Conservation (phyloP, 176 grass and related monocot genomes). For the Oryza rufipogon region DNA sequence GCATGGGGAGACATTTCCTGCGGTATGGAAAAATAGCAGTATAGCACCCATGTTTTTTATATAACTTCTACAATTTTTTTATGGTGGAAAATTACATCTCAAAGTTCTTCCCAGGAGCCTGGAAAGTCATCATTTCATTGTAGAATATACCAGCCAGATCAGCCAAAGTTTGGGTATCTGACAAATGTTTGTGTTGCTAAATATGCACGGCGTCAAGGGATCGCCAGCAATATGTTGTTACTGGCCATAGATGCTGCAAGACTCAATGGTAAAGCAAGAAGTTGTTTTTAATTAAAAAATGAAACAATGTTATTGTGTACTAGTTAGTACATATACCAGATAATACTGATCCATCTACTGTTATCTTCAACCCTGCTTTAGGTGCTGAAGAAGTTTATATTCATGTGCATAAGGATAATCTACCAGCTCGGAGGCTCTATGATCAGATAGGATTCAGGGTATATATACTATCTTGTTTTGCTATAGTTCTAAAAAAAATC, state of each 20-base stretch:
- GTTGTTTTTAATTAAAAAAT: neutral
- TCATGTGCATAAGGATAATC: conserved; percentile 73
- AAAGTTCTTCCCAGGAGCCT: conserved; percentile 57
- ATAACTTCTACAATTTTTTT: conserved; percentile 8
- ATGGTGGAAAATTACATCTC: conserved; percentile 30
- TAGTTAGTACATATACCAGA: neutral
- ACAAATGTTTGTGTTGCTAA: conserved; percentile 82
- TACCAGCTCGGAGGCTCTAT: conserved; percentile 61
- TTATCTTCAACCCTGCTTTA: conserved; percentile 32
- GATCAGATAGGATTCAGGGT: conserved; percentile 72
- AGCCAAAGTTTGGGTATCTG: conserved; percentile 72
- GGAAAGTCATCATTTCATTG: conserved; percentile 37
- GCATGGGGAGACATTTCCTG: conserved; percentile 68
- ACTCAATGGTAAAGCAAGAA: conserved; percentile 58
- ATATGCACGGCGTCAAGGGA: conserved; percentile 68
- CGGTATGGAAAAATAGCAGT: conserved; percentile 42
- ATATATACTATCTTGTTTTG: conserved; percentile 28
- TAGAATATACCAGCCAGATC: conserved; percentile 58
- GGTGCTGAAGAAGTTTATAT: conserved; percentile 61
- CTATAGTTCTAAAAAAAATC: neutral
- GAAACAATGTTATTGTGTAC: conserved; percentile 1
- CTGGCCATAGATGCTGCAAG: conserved; percentile 67
- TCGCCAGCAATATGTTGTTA: conserved; percentile 74
- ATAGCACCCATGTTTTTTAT: neutral
- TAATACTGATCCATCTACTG: conserved; percentile 1